Evolutionary conservation across 257 asterid species (phyloP).

Genomic region (Orobanche coerulescens): DNA sequence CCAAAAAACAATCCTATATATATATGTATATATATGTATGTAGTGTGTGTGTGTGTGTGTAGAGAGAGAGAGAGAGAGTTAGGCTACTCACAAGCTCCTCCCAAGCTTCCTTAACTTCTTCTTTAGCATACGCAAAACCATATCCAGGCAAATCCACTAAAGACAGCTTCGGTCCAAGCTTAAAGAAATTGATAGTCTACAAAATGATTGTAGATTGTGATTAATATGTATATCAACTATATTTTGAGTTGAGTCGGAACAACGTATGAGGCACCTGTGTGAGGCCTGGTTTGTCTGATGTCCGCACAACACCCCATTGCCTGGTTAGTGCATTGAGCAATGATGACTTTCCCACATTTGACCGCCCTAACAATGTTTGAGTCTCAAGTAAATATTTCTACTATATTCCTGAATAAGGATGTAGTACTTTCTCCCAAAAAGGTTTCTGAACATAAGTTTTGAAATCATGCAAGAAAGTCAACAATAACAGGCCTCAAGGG

Average conservation of each 20-base stretch:
- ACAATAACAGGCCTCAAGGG: background rate
- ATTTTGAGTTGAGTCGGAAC: slow-evolving; percentile 13
- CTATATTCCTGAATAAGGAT: slow-evolving; percentile 11
- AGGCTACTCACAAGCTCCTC: slow-evolving; percentile 84
- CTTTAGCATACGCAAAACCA: slow-evolving; percentile 98
- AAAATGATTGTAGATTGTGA: slow-evolving; percentile 26
- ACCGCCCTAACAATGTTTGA: slow-evolving; percentile 53
- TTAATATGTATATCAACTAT: slow-evolving; percentile 15
- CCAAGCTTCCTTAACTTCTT: slow-evolving; percentile 95
- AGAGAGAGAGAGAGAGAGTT: slow-evolving; percentile 19
- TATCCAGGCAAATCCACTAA: slow-evolving; percentile 98
- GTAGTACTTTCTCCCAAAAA: background rate
- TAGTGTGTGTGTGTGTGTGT: too few relatives aligned
- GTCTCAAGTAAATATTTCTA: slow-evolving; percentile 7
- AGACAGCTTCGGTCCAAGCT: slow-evolving; percentile 67
- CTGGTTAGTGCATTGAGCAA: slow-evolving; percentile 82
- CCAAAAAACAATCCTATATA: too few relatives aligned
- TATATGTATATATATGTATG: background rate
- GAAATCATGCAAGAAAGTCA: slow-evolving; percentile 12
- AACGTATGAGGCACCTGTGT: slow-evolving; percentile 61
- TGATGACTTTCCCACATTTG: slow-evolving; percentile 97
- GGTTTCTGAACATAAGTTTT: slow-evolving; percentile 7
- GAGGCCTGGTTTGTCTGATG: slow-evolving; percentile 98
- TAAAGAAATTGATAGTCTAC: slow-evolving; percentile 82
- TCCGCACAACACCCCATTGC: slow-evolving; percentile 96